Evolutionary conservation across 768 basidiomycete species (phyloP), one percentile per base, ranked within the genome.

Genomic region (Leccinum sublutescens): DNA sequence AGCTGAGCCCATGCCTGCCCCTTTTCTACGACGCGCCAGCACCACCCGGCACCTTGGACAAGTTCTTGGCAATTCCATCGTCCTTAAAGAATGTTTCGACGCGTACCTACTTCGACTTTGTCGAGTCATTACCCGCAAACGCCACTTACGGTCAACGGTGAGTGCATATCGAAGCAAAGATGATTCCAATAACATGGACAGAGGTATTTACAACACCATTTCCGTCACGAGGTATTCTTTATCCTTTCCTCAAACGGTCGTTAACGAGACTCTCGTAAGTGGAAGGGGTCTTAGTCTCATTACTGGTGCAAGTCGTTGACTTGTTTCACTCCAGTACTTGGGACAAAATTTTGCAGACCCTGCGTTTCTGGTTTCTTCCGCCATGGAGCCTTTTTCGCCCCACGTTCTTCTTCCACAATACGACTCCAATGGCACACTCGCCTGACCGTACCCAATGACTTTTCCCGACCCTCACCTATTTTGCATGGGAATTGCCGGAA

Each of bases 391-490:
- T 27, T 27, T 27, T 27, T 27, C 27, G 27, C 27, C 27, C 27
- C 7, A 27, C 27, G 27, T 27, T 27, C 27, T 27, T 27, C 27
- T 27, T 27, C 27, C 27, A 27, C 27, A 27, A 27, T 27, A 27
- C 7, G 27, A 27, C 27, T 27, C 27, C 27, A 1, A 27, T 27
- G 27, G 27, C 27, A 27, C 84, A 78, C 66, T 82, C 82, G 5
- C 77, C 78, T 6, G 57, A 58, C 19, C 78, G 81, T 40, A 49
- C 65, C 1, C 64, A 58, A 5, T 66, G 65, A 19, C 69, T 77
- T 56, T 67, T 77, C 27, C 0, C 0, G 27, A 27, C 7, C 27
- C 27, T 27, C 27, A 74, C 78, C 2, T 83, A 80, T 78, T 38
- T 17, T 38, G 47, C 31, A 10, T 64, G 51, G 47, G 4, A 38